These are phyloP conservation scores for Wallacemonas sp. DNA, from an alignment of 208 protist species.

Conservation along the genomic window DNA sequence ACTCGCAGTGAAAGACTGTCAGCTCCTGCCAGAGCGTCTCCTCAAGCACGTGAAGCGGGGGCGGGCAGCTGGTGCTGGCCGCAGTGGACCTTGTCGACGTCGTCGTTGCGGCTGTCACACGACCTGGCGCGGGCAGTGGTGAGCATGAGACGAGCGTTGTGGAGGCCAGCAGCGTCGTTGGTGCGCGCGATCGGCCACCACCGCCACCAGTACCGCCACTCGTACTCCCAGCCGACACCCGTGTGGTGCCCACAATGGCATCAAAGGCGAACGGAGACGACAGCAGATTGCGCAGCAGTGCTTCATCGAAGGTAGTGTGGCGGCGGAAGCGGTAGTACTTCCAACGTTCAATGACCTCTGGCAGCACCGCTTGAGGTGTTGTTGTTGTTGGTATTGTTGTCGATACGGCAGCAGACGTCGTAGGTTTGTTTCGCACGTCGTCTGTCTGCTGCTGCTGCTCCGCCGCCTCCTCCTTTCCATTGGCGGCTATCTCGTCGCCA, in stretches of 20 bases:
- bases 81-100: too few species aligned
- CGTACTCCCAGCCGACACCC: too few species aligned
- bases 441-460: too few species aligned
- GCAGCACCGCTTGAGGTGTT: background rate
- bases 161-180: too few species aligned
- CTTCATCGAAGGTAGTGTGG: background rate
- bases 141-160: conserved; percentile 2
- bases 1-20: conserved; percentile 26
- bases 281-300: background rate
- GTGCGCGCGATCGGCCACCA: too few species aligned
- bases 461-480: too few species aligned
- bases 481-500: too few species aligned
- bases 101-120: background rate
- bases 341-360: background rate
- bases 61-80: background rate
- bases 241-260: conserved; percentile 2
- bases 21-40: conserved; percentile 45
- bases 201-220: too few species aligned
- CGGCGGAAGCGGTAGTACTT: background rate
- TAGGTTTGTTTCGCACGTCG: background rate
- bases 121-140: background rate
- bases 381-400: background rate
- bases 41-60: conserved; percentile 19
- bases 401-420: conserved; percentile 9
- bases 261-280: background rate